Conservation (phyloP, 208 protist genomes). For the Trypanosomatidae sp. region DNA sequence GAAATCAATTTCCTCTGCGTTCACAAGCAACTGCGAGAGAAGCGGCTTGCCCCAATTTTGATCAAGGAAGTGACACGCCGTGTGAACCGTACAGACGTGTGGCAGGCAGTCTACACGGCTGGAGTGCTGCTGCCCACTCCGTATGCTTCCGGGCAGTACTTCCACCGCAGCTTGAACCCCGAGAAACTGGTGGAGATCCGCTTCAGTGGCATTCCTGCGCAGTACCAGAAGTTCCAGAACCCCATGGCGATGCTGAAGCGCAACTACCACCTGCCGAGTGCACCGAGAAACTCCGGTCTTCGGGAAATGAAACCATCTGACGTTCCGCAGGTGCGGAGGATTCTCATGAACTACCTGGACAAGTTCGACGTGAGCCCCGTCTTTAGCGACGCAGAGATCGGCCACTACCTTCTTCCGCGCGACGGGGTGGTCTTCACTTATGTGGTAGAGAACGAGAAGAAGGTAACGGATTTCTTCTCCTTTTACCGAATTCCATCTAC, state of each 20-base stretch:
- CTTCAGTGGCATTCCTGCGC: constrained; percentile 68
- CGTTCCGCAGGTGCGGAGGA: constrained; percentile 52
- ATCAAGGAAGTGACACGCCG: constrained; percentile 99
- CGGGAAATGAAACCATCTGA: constrained; percentile 85
- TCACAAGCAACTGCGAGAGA: constrained; percentile 97
- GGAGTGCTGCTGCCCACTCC: constrained; percentile 97
- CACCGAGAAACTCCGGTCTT: constrained; percentile 54
- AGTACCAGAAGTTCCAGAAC: constrained; percentile 79
- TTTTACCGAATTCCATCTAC: constrained; percentile 98
- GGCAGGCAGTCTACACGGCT: constrained; percentile 98
- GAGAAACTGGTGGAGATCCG: constrained; percentile 96
- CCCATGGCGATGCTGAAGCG: constrained; percentile 83
- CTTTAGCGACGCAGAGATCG: constrained; percentile 95
- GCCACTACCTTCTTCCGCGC: constrained; percentile 95
- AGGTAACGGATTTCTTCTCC: constrained; percentile 96
- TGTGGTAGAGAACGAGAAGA: constrained; percentile 88
- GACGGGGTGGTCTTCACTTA: constrained; percentile 95
- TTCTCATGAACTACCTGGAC: constrained; percentile 87
- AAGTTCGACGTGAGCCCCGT: constrained; percentile 80
- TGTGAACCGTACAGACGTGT: constrained; percentile 95
- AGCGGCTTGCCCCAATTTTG: constrained; percentile 98
- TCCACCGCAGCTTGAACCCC: constrained; percentile 97
- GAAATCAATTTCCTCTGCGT: constrained; percentile 99
- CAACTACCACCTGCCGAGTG: constrained; percentile 57
- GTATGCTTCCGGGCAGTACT: constrained; percentile 95